These are phyloP conservation scores for Dryas drummondii DNA, from an alignment of 306 rosid species.

Conservation along the genomic window DNA sequence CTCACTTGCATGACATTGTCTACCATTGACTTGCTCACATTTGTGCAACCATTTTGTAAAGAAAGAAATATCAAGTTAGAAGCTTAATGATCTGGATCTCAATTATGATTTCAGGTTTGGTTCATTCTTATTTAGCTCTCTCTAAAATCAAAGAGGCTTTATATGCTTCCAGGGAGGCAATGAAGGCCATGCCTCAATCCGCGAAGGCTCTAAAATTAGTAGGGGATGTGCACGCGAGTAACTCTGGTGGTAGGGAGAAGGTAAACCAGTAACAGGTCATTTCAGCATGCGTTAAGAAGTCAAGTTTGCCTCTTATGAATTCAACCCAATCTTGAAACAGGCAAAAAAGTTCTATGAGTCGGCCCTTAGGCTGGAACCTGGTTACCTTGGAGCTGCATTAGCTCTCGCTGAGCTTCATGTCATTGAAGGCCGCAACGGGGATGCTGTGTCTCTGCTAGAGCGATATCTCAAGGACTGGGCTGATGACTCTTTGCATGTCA, in stretches of 20 bases:
- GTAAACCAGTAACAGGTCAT: conserved; percentile 32
- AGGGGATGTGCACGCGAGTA: conserved; percentile 97
- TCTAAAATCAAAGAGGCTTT: conserved; percentile 91
- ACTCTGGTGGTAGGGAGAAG: conserved; percentile 93
- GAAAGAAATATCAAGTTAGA: conserved; percentile 17
- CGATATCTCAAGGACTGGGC: conserved; percentile 99
- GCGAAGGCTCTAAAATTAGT: conserved; percentile 97
- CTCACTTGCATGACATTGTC: conserved; percentile 26
- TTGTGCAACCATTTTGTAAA: conserved; percentile 17
- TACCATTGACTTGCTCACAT: conserved; percentile 15
- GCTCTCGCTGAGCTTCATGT: conserved; percentile 99
- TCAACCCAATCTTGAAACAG: conserved; percentile 44
- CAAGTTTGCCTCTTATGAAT: conserved; percentile 20
- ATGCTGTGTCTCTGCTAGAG: conserved; percentile 89
- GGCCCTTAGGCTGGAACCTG: conserved; percentile 98
- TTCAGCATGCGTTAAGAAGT: conserved; percentile 29
- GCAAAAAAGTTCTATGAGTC: conserved; percentile 98
- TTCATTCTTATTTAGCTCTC: conserved; percentile 85
- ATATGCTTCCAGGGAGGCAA: conserved; percentile 96
- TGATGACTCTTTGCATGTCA: conserved; percentile 97
- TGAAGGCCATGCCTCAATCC: conserved; percentile 99
- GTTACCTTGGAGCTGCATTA: conserved; percentile 97
- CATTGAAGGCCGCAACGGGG: conserved; percentile 89
- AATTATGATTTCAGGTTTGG: conserved; percentile 71
- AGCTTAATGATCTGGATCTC: conserved; percentile 25